Evolutionary conservation across 805 yeast genomes (phyloP).

Genomic region (Vanderwaltozyma polyspora): DNA sequence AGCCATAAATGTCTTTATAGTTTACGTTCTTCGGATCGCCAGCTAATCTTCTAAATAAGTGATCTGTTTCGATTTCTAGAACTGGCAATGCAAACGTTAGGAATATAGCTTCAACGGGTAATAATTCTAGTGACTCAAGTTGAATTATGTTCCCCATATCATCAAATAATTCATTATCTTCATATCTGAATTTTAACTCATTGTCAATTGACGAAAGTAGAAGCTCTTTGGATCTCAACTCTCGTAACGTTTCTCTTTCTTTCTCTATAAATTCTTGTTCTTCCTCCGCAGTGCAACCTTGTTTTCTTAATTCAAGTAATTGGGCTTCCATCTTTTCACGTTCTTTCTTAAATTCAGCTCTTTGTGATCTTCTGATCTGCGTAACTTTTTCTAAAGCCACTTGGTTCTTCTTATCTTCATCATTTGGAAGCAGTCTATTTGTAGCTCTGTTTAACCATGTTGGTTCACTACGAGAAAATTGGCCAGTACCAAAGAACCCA

Average conservation of each 20-base stretch:
- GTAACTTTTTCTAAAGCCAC: constrained; percentile 68
- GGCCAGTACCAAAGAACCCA: constrained; percentile 94
- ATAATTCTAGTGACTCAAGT: constrained; percentile 44
- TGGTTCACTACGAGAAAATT: constrained; percentile 82
- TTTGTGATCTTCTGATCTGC: constrained; percentile 53
- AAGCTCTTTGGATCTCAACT: constrained; percentile 24
- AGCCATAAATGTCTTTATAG: constrained; percentile 26
- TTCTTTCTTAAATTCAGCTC: constrained; percentile 59
- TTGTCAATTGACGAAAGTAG: constrained; percentile 1
- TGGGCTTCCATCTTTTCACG: constrained; percentile 49
- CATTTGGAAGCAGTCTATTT: constrained; percentile 21
- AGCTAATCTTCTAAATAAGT: constrained; percentile 11
- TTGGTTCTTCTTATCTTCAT: constrained; percentile 16
- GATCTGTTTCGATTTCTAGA: constrained; percentile 26
- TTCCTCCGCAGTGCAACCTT: constrained; percentile 24
- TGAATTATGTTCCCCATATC: constrained; percentile 19
- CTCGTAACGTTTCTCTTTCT: constrained; percentile 24
- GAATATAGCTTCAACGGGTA: constrained; percentile 68
- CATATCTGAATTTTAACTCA: constrained; percentile 21
- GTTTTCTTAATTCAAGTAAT: constrained; percentile 32
- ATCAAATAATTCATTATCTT: constrained; percentile 28
- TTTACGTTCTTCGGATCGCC: constrained; percentile 2
- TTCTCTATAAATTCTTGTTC: constrained; percentile 24
- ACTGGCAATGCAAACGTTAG: constrained; percentile 47
- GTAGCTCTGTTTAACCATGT: constrained; percentile 43